A percentile compares a stretch with the other conserved stretches of the same genome.
phyloP scores from a whole-genome alignment of 164 flowering plant species.

The Akebia trifoliata region DNA sequence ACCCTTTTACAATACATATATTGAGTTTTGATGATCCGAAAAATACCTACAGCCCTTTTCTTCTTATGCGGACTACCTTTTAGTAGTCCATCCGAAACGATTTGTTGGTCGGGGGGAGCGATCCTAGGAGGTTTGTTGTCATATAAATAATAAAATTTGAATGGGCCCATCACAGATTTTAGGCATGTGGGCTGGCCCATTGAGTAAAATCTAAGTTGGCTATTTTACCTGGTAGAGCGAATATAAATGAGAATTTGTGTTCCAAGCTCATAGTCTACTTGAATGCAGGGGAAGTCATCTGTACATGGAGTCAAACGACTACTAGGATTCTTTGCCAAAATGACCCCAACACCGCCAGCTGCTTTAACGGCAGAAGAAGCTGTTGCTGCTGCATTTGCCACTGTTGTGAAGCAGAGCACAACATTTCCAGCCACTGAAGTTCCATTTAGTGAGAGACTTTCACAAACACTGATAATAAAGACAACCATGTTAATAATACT shows the following conservation, averaged over 20 bases:
- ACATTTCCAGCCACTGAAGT: constrained; percentile 14
- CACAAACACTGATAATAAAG: constrained; percentile 21
- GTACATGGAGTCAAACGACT: neutral
- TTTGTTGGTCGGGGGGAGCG: too few relatives aligned
- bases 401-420: constrained; percentile 17
- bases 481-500: neutral
- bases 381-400: neutral
- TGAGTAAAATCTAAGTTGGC: too few relatives aligned
- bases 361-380: neutral
- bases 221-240: constrained; percentile 1
- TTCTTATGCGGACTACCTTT: too few relatives aligned
- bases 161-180: too few relatives aligned
- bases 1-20: too few relatives aligned
- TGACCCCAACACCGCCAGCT: constrained; percentile 12
- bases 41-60: too few relatives aligned
- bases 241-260: neutral
- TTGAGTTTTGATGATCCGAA: too few relatives aligned
- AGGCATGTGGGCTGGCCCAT: too few relatives aligned
- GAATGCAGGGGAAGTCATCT: neutral
- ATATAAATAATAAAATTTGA: too few relatives aligned
- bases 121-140: too few relatives aligned
- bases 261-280: constrained; percentile 6
- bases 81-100: too few relatives aligned
- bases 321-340: neutral
- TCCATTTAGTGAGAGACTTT: constrained; percentile 12